Evolutionary conservation across 2,329 filamentous ascomycete species (phyloP).

Genomic region (Diplocarpon mali): DNA sequence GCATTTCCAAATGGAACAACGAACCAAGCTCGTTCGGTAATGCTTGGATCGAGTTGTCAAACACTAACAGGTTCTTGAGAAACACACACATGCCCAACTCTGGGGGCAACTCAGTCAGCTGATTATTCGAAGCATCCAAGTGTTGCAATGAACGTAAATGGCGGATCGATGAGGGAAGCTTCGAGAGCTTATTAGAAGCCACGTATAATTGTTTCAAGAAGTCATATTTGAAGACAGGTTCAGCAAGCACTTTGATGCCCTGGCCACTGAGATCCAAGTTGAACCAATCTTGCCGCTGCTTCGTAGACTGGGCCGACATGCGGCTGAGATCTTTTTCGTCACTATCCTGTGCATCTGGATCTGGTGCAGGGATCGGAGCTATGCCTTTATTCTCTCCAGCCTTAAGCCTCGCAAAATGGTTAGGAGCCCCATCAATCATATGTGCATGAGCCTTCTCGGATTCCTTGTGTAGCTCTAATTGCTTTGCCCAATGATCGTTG

Average conservation of each 20-base stretch:
- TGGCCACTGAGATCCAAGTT: constrained; percentile 95
- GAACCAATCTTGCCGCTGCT: constrained; percentile 67
- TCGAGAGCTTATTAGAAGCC: constrained; percentile 79
- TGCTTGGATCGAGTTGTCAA: constrained; percentile 78
- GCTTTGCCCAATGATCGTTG: constrained; percentile 75
- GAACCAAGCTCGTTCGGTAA: constrained; percentile 83
- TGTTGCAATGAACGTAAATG: constrained; percentile 69
- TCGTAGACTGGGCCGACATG: constrained; percentile 44
- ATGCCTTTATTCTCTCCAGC: constrained; percentile 57
- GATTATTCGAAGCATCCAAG: constrained; percentile 82
- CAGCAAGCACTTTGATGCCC: constrained; percentile 71
- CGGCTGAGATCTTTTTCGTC: constrained; percentile 44
- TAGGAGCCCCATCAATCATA: constrained; percentile 56
- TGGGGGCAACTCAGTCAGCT: constrained; percentile 68
- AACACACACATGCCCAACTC: constrained; percentile 97
- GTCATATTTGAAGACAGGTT: constrained; percentile 71
- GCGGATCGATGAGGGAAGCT: constrained; percentile 72
- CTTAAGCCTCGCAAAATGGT: constrained; percentile 63
- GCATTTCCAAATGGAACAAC: constrained; percentile 74
- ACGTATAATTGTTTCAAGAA: constrained; percentile 91
- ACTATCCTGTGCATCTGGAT: constrained; percentile 35
- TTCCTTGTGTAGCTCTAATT: constrained; percentile 70
- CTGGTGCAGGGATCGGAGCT: constrained; percentile 34
- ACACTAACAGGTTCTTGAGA: constrained; percentile 72
- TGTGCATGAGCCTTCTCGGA: constrained; percentile 60